Percentiles rank a stretch among this genome's conserved stretches.
phyloP scores from a whole-genome alignment of 148 eudicot genomes.

The Dianthus caryophyllus region DNA sequence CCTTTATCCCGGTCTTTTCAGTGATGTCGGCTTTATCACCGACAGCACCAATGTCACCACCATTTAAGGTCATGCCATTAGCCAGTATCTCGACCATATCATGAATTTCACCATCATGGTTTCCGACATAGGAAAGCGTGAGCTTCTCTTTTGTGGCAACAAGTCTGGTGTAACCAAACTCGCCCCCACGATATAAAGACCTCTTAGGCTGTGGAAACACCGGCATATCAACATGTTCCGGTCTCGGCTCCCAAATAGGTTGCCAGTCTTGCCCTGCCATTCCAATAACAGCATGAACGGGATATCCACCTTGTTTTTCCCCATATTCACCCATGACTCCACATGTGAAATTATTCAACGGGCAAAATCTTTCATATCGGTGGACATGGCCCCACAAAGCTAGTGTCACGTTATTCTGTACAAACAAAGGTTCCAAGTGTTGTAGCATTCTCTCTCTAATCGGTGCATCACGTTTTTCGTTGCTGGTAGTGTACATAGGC shows the following conservation, averaged over 20 bases:
- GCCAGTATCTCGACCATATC: conserved; percentile 72
- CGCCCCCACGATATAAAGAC: conserved; percentile 79
- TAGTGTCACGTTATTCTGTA: conserved; percentile 75
- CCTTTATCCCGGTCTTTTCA: conserved; percentile 18
- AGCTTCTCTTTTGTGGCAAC: conserved; percentile 74
- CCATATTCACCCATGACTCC: conserved; percentile 22
- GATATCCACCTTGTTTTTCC: conserved; percentile 35
- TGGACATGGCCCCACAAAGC: conserved; percentile 99
- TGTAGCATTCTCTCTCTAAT: conserved; percentile 49
- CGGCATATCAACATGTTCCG: conserved; percentile 53
- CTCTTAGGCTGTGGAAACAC: conserved; percentile 67
- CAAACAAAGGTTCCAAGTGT: conserved; percentile 75
- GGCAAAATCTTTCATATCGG: conserved; percentile 88
- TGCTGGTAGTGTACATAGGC: conserved; percentile 94
- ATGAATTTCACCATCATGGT: conserved; percentile 95
- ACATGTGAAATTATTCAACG: conserved; percentile 75
- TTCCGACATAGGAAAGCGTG: conserved; percentile 73
- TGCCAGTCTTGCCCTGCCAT: conserved; percentile 99
- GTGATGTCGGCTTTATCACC: neutral
- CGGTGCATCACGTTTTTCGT: conserved; percentile 51
- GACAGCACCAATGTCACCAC: conserved; percentile 16
- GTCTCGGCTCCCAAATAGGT: conserved; percentile 77
- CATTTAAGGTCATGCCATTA: conserved; percentile 52
- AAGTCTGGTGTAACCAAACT: conserved; percentile 89
- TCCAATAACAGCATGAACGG: conserved; percentile 86